Evolutionary conservation across 176 grass and related monocot species (phyloP), one percentile per base, ranked within the genome.

Genomic region (Phyllostachys edulis): DNA sequence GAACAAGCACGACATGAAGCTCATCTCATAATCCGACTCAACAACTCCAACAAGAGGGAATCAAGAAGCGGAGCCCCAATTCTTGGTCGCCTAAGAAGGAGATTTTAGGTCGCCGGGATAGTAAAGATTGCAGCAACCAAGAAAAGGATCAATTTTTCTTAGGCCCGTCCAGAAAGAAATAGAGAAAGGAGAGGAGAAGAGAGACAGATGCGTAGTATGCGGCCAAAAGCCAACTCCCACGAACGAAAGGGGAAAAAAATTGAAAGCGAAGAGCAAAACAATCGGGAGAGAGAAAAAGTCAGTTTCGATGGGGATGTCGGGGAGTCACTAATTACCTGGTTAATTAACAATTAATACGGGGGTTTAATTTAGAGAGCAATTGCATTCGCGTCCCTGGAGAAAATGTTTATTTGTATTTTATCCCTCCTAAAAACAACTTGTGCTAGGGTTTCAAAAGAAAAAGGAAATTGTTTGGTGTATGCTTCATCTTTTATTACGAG

Each of bases 1-100:
- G 84, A 82, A 90, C 73, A 90, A 57, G 74, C 88, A 87, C 27
- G 84, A 76, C 39, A 90, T 79, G 73, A 90, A 78, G 49, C 84
- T 79, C 88, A 90, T 90, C 79, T 67, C 79, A 78, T 90, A 54
- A 86, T 54, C 65, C 24, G 66, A 18, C 77, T 69, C 76, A 23
- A 5, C 50, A 27, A 18, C 76, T 49, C 76, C 34, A 55, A 32
- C 13, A 57, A 80, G 27, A 54, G 73, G 38, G 37, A 26, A 78
- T 71, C 14, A 81, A 55, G 51, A 81, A 29, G 47, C 4, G 46
- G 38, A 71, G 29, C 78, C 66, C 56, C 79, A 41, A 67, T 62
- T 41, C 21, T 70, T 40, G 9, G 34, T 10, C 42, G 36, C 72
- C 9, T 12, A 4, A 0, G 49, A 5, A 15, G 38, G 73, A 12